These are phyloP conservation scores for Mucor velutinosus DNA, from an alignment of 371 early-diverging fungal species.

Conservation along the genomic window DNA sequence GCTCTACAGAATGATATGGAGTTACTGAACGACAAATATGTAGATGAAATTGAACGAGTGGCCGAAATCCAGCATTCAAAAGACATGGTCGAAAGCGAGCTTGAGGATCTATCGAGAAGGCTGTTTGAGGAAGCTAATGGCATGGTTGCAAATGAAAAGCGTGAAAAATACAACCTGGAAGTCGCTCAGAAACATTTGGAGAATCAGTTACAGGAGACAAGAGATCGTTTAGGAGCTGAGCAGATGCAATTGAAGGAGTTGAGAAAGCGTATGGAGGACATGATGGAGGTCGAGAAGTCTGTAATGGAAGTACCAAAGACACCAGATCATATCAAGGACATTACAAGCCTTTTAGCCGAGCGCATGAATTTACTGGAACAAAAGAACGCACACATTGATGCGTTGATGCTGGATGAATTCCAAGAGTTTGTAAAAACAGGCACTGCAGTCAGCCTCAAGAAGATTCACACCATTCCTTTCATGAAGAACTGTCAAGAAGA, in stretches of 20 bases:
- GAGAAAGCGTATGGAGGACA: slow-evolving; percentile 69
- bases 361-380: slow-evolving; percentile 5
- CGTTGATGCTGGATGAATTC: slow-evolving; percentile 76
- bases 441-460: slow-evolving; percentile 60
- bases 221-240: slow-evolving; percentile 69
- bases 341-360: slow-evolving; percentile 16
- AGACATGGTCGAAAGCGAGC: slow-evolving; percentile 86
- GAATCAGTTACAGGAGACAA: slow-evolving; percentile 69
- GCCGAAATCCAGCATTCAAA: slow-evolving; percentile 91
- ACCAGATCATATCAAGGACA: slow-evolving; percentile 22
- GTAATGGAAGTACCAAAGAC: slow-evolving; percentile 10
- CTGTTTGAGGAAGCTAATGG: slow-evolving; percentile 94
- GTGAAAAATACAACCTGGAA: slow-evolving; percentile 64
- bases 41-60: slow-evolving; percentile 87
- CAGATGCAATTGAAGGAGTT: slow-evolving; percentile 80
- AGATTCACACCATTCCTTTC: slow-evolving; percentile 77
- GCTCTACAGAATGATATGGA: slow-evolving; percentile 61
- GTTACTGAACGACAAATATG: slow-evolving; percentile 66
- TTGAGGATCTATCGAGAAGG: slow-evolving; percentile 86
- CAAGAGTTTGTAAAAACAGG: slow-evolving; percentile 74
- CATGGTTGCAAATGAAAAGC: slow-evolving; percentile 88
- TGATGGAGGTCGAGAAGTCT: slow-evolving; percentile 31
- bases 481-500: slow-evolving; percentile 85
- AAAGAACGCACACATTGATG: slow-evolving; percentile 55
- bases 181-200: slow-evolving; percentile 60